These are phyloP conservation scores for Fagus sylvatica DNA, from an alignment of 306 rosid species.

Conservation along the genomic window DNA sequence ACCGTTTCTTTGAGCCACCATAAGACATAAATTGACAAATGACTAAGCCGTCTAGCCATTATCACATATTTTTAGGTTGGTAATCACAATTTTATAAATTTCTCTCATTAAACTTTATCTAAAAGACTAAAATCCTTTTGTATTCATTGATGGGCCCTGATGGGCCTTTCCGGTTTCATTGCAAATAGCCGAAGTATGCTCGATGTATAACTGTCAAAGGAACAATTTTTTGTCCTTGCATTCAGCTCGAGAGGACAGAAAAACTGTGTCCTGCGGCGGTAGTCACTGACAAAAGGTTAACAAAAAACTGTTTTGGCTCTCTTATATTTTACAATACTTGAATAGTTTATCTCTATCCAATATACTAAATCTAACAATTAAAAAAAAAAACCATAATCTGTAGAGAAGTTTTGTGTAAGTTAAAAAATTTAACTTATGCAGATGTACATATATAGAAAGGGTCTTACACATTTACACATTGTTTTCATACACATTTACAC, in stretches of 20 bases:
- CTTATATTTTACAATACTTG: background rate
- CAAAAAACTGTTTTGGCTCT: background rate
- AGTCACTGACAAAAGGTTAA: background rate
- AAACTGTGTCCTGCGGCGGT: background rate
- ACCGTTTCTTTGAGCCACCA: conserved; percentile 7
- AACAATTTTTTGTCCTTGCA: conserved; percentile 26
- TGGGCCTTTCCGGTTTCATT: conserved; percentile 37
- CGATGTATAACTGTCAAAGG: conserved; percentile 34
- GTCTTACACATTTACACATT: no score
- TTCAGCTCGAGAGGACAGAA: background rate
- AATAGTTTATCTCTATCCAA: background rate
- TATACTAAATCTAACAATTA: background rate
- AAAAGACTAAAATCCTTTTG: background rate
- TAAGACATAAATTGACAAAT: conserved; percentile 18
- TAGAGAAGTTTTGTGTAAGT: no score
- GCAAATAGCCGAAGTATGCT: conserved; percentile 1
- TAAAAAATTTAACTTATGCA: no score
- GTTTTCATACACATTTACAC: no score
- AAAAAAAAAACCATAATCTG: no score
- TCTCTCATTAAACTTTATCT: background rate
- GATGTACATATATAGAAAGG: no score
- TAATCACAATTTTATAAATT: conserved; percentile 13
- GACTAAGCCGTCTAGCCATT: conserved; percentile 27
- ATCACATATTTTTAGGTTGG: conserved; percentile 37
- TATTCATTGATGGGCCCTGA: conserved; percentile 33